phyloP scores from a whole-genome alignment of 2,329 filamentous ascomycete genomes.

The Diplodia sapinea region DNA sequence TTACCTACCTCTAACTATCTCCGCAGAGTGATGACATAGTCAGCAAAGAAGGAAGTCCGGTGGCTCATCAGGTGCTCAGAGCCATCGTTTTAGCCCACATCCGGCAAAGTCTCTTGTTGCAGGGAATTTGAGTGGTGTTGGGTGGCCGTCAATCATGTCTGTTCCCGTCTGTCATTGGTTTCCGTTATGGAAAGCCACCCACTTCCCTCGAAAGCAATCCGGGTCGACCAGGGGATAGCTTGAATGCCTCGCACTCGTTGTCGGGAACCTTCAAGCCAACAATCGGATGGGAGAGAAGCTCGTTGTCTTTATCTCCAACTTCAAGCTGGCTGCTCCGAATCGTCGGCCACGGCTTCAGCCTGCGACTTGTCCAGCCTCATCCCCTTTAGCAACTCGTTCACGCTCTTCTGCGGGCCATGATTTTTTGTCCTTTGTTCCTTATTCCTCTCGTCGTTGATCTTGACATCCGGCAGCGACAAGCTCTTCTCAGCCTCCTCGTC shows the following conservation, averaged over 20 bases:
- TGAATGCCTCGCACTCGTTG: neutral
- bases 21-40: neutral
- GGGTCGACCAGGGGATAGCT: neutral
- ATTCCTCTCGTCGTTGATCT: slow-evolving; percentile 29
- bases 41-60: neutral
- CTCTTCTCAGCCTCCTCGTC: slow-evolving; percentile 37
- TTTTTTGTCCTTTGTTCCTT: neutral
- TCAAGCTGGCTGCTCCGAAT: neutral
- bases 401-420: slow-evolving; percentile 34
- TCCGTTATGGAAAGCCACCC: neutral
- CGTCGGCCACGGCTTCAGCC: neutral
- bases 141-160: neutral
- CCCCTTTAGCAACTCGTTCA: slow-evolving; percentile 40
- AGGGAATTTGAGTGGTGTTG: neutral
- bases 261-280: neutral
- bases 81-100: neutral
- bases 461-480: slow-evolving; percentile 35
- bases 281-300: neutral
- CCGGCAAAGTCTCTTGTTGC: neutral
- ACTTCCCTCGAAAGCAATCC: neutral
- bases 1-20: neutral
- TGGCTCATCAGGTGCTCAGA: neutral
- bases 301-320: neutral
- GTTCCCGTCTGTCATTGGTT: neutral
- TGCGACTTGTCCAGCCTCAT: slow-evolving; percentile 34